A percentile compares a stretch with the other conserved stretches of the same genome.
Evolutionary conservation across 2,329 filamentous ascomycete species (phyloP).

Genomic region (Hymenoscyphus infarciens): DNA sequence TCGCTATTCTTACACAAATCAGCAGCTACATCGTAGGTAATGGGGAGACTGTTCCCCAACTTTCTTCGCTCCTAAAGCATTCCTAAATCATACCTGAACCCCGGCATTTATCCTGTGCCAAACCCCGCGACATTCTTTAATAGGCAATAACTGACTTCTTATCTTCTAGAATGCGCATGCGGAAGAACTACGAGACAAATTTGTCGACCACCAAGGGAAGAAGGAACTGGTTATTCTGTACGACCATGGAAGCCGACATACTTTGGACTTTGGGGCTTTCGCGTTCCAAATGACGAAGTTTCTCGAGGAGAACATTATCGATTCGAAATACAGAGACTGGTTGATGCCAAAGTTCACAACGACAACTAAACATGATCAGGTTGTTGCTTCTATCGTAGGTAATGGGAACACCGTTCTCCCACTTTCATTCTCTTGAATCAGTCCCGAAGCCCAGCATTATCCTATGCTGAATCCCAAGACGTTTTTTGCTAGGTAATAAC

Average conservation of each 20-base stretch:
- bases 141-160: too few species aligned
- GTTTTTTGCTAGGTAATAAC: too few species aligned
- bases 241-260: conserved; percentile 11
- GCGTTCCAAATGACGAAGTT: conserved; percentile 37
- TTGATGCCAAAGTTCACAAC: conserved; percentile 51
- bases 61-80: too few species aligned
- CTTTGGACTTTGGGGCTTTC: conserved; percentile 34
- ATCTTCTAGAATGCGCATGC: conserved; percentile 39
- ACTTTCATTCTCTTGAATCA: too few species aligned
- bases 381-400: conserved; percentile 39
- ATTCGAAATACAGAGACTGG: conserved; percentile 43
- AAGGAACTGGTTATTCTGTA: conserved; percentile 33
- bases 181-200: conserved; percentile 41
- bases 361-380: conserved; percentile 43
- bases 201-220: conserved; percentile 43
- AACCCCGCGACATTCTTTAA: too few species aligned
- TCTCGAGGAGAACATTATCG: conserved; percentile 42
- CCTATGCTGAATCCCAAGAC: too few species aligned
- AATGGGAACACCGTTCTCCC: too few species aligned
- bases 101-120: too few species aligned
- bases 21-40: conserved; percentile 39
- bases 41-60: too few species aligned
- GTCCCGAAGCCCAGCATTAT: too few species aligned
- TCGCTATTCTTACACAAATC: conserved; percentile 48
- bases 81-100: too few species aligned